A percentile compares a stretch with the other conserved stretches of the same genome.
Conservation (phyloP, 1,284 basidiomycete genomes). For the Athelia sp. region DNA sequence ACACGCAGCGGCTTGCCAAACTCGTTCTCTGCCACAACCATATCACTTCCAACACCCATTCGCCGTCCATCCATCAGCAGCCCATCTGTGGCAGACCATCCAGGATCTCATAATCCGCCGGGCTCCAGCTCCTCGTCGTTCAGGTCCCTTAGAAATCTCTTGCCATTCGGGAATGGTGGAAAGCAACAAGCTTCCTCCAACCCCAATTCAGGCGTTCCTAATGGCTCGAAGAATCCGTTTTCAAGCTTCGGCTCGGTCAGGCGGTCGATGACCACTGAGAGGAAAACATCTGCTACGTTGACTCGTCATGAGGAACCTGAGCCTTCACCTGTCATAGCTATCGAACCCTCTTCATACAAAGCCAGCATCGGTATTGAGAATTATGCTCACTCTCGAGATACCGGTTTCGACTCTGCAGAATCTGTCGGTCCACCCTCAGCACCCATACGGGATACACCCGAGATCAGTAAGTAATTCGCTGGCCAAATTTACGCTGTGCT, state of each 20-base stretch:
- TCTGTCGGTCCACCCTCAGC: not conserved
- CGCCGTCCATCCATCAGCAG: not conserved
- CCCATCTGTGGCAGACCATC: not conserved
- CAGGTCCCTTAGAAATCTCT: conserved; percentile 56
- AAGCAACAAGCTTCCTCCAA: conserved; percentile 25
- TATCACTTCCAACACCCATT: not conserved
- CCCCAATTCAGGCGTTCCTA: conserved; percentile 15
- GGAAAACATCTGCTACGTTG: conserved; percentile 10
- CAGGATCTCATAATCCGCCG: not conserved
- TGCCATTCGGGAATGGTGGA: conserved; percentile 51
- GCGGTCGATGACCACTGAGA: conserved; percentile 45
- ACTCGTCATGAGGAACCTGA: not conserved
- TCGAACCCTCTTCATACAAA: not conserved
- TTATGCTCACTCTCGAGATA: not conserved
- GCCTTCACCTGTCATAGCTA: not conserved
- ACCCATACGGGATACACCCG: not conserved
- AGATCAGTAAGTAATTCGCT: not conserved
- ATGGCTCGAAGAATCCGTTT: conserved; percentile 32
- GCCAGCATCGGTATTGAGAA: not conserved
- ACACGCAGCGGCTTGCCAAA: not conserved
- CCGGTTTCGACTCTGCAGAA: not conserved
- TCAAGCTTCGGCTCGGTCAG: conserved; percentile 46
- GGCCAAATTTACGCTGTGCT: not conserved
- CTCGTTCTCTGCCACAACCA: not conserved
- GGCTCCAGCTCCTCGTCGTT: conserved; percentile 42